Conservation (phyloP, 805 yeast genomes). For the Candida jianshihensis region DNA sequence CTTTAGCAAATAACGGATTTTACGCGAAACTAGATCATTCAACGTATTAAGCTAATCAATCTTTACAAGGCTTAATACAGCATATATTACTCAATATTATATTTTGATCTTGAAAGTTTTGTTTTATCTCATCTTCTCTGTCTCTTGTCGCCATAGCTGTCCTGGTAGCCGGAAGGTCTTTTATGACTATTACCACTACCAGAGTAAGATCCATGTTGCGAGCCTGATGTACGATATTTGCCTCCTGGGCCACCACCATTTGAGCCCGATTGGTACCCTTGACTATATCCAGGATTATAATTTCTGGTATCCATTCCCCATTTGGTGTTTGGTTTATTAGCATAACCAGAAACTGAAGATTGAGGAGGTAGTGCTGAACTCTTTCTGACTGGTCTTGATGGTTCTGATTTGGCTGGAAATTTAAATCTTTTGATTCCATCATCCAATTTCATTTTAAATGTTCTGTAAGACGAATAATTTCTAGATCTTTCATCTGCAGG, state of each 20-base stretch:
- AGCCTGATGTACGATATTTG: background rate
- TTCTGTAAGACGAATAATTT: background rate
- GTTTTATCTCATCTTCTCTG: slow-evolving; percentile 3
- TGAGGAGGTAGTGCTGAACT: slow-evolving; percentile 7
- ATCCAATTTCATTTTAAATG: background rate
- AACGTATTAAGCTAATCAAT: too few species aligned
- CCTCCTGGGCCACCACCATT: too few species aligned
- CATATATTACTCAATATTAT: too few species aligned
- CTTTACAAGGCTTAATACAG: too few species aligned
- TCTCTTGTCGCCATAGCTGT: slow-evolving; percentile 1
- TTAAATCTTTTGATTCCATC: background rate
- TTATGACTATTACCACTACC: background rate
- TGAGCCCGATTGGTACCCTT: too few species aligned
- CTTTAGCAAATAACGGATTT: too few species aligned
- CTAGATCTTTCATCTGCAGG: background rate
- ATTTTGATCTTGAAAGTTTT: too few species aligned
- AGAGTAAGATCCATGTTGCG: background rate
- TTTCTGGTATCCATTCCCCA: slow-evolving; percentile 6
- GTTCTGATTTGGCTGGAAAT: background rate
- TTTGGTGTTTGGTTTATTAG: slow-evolving; percentile 1
- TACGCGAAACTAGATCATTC: too few species aligned
- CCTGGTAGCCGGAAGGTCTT: background rate
- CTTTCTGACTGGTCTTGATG: background rate
- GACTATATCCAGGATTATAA: background rate
- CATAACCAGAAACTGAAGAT: slow-evolving; percentile 4